phyloP scores from a whole-genome alignment of 2,329 filamentous ascomycete species.

The Xylaria sp. region DNA sequence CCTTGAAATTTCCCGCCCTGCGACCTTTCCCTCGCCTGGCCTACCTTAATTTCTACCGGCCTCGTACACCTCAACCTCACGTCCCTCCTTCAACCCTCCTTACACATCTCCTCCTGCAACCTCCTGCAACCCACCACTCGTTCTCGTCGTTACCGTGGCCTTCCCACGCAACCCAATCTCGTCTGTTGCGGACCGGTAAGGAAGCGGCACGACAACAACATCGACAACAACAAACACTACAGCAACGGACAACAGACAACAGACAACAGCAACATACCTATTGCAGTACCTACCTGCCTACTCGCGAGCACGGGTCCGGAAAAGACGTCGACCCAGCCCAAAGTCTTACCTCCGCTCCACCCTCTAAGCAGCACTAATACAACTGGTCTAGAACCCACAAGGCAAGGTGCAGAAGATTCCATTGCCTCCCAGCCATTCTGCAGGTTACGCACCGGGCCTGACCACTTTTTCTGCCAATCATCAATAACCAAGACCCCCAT shows the following conservation, averaged over 20 bases:
- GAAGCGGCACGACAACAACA: not conserved
- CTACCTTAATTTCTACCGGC: too few relatives aligned
- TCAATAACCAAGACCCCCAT: slow-evolving; percentile 2
- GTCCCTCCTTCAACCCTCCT: not conserved
- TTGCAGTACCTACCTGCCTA: too few relatives aligned
- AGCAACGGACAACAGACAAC: too few relatives aligned
- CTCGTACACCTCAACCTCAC: too few relatives aligned
- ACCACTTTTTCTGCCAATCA: slow-evolving; percentile 13
- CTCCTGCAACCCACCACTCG: not conserved
- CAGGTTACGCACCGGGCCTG: slow-evolving; percentile 9
- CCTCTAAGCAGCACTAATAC: not conserved
- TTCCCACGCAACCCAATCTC: not conserved
- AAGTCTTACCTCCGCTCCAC: not conserved
- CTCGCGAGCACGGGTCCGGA: not conserved
- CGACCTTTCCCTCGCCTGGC: not conserved
- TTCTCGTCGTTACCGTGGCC: not conserved
- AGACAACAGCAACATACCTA: too few relatives aligned
- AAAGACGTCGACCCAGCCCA: not conserved
- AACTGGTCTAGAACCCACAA: not conserved
- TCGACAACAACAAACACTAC: too few relatives aligned
- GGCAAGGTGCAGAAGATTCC: not conserved
- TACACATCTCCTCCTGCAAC: not conserved
- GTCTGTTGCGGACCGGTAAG: not conserved
- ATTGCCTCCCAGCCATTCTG: slow-evolving; percentile 8
- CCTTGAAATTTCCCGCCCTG: not conserved